These are phyloP conservation scores for Coemansia asiatica DNA, from an alignment of 192 early-diverging fungal species.

Conservation along the genomic window DNA sequence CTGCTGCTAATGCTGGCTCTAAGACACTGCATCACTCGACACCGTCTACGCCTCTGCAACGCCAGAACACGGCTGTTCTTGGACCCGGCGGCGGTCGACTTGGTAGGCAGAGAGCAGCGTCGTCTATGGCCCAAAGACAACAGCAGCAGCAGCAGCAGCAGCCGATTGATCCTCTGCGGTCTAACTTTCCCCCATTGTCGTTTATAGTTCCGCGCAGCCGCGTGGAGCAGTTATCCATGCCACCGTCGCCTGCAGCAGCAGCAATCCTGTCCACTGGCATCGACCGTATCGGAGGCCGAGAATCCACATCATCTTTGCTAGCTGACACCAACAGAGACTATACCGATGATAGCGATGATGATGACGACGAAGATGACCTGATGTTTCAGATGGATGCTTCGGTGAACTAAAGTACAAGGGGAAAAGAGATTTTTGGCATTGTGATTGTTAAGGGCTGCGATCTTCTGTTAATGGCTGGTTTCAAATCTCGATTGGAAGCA, in stretches of 20 bases:
- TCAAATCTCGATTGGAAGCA: too few species aligned
- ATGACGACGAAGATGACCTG: constrained; percentile 45
- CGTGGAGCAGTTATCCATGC: constrained; percentile 9
- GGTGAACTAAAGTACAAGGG: not conserved
- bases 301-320: not conserved
- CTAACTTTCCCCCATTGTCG: constrained; percentile 50
- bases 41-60: constrained; percentile 29
- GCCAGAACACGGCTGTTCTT: not conserved
- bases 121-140: not conserved
- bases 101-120: not conserved
- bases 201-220: constrained; percentile 47
- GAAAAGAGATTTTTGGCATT: too few species aligned
- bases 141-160: constrained; percentile 8
- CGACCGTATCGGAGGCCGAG: not conserved
- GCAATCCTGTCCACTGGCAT: not conserved
- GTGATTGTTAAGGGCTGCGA: too few species aligned
- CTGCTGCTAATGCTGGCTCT: not conserved
- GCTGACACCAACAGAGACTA: not conserved
- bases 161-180: constrained; percentile 21
- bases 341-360: too few species aligned
- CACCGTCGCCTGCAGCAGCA: not conserved
- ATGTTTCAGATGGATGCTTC: constrained; percentile 56
- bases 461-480: too few species aligned
- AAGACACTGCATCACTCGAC: constrained; percentile 33
- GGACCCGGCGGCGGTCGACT: not conserved